phyloP scores from a whole-genome alignment of 495 filamentous ascomycete species.

The Aspergillus leporis region DNA sequence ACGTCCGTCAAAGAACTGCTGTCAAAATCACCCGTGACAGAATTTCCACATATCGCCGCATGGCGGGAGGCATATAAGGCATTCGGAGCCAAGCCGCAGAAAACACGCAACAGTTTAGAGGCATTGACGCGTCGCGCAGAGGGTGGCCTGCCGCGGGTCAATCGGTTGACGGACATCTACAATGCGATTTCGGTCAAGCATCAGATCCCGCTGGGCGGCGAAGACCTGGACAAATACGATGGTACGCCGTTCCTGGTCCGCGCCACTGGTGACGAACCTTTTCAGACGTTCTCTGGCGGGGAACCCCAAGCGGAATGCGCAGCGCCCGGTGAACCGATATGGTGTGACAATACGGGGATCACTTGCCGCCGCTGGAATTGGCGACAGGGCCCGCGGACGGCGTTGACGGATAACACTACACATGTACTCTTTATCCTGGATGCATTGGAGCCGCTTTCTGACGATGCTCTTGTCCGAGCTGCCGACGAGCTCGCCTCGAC shows the following conservation, averaged over 20 bases:
- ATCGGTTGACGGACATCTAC: slow-evolving; percentile 38
- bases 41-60: slow-evolving; percentile 28
- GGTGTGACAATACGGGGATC: slow-evolving; percentile 32
- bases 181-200: slow-evolving; percentile 39
- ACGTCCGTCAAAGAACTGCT: neutral
- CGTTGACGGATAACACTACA: slow-evolving; percentile 27
- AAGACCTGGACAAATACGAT: slow-evolving; percentile 36
- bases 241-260: slow-evolving; percentile 30
- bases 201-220: slow-evolving; percentile 34
- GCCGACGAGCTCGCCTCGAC: neutral
- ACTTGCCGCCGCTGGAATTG: slow-evolving; percentile 38
- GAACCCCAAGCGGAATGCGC: slow-evolving; percentile 23
- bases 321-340: slow-evolving; percentile 28
- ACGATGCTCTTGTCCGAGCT: neutral
- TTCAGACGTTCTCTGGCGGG: slow-evolving; percentile 27
- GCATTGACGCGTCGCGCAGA: slow-evolving; percentile 33
- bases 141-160: slow-evolving; percentile 30
- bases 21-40: slow-evolving; percentile 10
- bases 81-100: slow-evolving; percentile 27
- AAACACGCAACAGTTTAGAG: slow-evolving; percentile 32
- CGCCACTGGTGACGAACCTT: slow-evolving; percentile 29
- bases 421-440: slow-evolving; percentile 31
- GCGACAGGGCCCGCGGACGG: slow-evolving; percentile 32
- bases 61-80: slow-evolving; percentile 27
- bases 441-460: slow-evolving; percentile 14